Evolutionary conservation across 176 grass and related monocot genomes (phyloP), one percentile per base, ranked within the genome.

Genomic region (Oryza glaberrima): DNA sequence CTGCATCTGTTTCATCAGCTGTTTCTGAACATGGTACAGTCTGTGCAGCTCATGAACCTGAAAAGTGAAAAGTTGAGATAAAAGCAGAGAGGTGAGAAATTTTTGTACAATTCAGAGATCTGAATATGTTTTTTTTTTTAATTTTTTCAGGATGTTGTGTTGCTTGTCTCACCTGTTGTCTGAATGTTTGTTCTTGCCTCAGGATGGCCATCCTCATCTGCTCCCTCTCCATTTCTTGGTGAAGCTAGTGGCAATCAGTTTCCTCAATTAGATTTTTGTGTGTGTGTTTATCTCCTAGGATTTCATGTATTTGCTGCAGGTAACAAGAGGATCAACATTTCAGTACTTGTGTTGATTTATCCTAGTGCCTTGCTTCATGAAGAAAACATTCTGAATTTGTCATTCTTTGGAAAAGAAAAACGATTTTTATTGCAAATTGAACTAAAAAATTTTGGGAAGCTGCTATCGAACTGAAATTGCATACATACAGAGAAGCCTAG

Each of bases 11-110:
- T 26, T 65, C 93, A 88, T 95, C 54, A 92, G 9, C 2, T 81
- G 80, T 60, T 81, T 90, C 80, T 92, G 93, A 44, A 92, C 86
- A 17, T 66, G 72, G 68, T 92, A 95, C n/a, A 95, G 5, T 30
- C 88, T 83, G 80, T 95, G 93, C 83, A 95, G 17, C 60, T 95
- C 90, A 35, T 92, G 88, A 11, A 95, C 93, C 93, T 95, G 88
- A 58, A 52, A 58, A 2, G 9, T 95, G 88, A 58, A 52, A 58
- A 2, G 9, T 75, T 58, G 56, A 79, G 38, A 36, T 44, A 28
- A 69, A 71, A 63, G 15, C 32, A 49, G 7, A 67, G 9, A 5
- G 11, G 70, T 86, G 0, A 86, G 75, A 47, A 80, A 30, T 11
- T 69, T 56, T 38, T 1, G 19, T 32, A 14, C 34, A 63, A 3